Conservation (phyloP, 2,329 filamentous ascomycete genomes). For the Aspergillus sp. region DNA sequence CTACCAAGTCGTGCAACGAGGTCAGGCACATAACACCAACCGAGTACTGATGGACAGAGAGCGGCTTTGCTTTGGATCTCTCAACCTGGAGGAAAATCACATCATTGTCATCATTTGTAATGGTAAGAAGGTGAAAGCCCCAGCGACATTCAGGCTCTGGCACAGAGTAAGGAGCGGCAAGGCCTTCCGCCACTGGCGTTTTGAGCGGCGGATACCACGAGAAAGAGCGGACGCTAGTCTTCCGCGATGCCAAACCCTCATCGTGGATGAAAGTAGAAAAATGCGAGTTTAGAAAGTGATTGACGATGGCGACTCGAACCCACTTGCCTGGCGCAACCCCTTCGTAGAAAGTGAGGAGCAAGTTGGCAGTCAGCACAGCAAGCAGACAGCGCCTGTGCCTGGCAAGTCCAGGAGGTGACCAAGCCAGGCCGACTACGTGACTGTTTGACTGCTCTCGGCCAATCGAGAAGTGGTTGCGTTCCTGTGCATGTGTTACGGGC, state of each 20-base stretch:
- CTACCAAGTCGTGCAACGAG: conserved; percentile 8
- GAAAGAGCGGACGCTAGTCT: conserved; percentile 32
- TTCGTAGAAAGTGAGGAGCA: conserved; percentile 49
- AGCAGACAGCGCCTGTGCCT: conserved; percentile 46
- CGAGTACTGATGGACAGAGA: conserved; percentile 8
- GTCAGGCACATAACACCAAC: conserved; percentile 19
- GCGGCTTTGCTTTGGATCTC: conserved; percentile 5
- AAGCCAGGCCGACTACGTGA: conserved; percentile 41
- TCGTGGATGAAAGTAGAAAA: conserved; percentile 19
- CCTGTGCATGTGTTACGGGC: conserved; percentile 37
- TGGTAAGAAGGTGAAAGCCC: conserved; percentile 27
- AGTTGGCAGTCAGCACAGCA: conserved; percentile 47
- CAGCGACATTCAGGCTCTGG: conserved; percentile 17
- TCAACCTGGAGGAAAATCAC: conserved; percentile 22
- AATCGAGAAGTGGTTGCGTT: conserved; percentile 42
- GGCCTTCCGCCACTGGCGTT: conserved; percentile 5
- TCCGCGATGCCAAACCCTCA: conserved; percentile 15
- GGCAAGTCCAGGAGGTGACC: conserved; percentile 49
- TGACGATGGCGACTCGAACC: conserved; percentile 46
- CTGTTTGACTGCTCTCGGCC: conserved; percentile 51
- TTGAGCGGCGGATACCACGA: conserved; percentile 30
- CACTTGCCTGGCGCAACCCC: conserved; percentile 41
- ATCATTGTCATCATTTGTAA: conserved; percentile 33
- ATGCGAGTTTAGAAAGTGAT: conserved; percentile 37
- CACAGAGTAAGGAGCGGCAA: conserved; percentile 2